Evolutionary conservation across 1,284 basidiomycete species (phyloP).

Genomic region (Leccinum colubrinum): DNA sequence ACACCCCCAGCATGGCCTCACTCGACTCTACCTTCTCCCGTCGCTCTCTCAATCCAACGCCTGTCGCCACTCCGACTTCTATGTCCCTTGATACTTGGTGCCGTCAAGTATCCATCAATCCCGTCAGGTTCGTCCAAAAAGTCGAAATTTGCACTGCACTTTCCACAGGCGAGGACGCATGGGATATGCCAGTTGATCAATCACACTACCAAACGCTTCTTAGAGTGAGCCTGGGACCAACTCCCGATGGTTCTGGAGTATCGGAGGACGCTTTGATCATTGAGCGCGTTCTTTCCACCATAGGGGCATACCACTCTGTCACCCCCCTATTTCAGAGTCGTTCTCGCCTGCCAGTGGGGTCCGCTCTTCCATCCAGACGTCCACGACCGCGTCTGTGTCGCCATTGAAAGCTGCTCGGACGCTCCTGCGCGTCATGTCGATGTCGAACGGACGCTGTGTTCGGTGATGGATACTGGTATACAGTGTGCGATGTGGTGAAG

Average conservation of each 20-base stretch:
- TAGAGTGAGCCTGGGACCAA: slow-evolving; percentile 1
- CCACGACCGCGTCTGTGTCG: not conserved
- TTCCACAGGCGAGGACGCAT: not conserved
- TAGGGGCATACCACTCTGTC: slow-evolving; percentile 11
- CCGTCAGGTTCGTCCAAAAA: not conserved
- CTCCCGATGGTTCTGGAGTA: fast-evolving
- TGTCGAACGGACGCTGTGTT: not conserved
- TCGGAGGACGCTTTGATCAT: slow-evolving; percentile 9
- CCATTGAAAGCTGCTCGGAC: not conserved
- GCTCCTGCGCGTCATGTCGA: not conserved
- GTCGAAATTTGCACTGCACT: not conserved
- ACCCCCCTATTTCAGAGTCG: slow-evolving; percentile 4
- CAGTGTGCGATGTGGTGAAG: no score
- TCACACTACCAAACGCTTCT: slow-evolving; percentile 10
- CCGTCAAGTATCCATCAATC: not conserved
- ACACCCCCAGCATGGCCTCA: not conserved
- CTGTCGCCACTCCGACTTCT: not conserved
- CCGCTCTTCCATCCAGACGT: not conserved
- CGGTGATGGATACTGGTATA: not conserved
- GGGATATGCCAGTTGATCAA: not conserved
- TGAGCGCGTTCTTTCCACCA: slow-evolving; percentile 13
- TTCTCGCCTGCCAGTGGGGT: not conserved
- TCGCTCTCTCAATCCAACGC: not conserved
- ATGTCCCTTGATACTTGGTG: not conserved
- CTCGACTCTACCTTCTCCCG: not conserved